These are phyloP conservation scores for Lentinula guzmanii DNA, from an alignment of 768 basidiomycete genomes.

Conservation along the genomic window DNA sequence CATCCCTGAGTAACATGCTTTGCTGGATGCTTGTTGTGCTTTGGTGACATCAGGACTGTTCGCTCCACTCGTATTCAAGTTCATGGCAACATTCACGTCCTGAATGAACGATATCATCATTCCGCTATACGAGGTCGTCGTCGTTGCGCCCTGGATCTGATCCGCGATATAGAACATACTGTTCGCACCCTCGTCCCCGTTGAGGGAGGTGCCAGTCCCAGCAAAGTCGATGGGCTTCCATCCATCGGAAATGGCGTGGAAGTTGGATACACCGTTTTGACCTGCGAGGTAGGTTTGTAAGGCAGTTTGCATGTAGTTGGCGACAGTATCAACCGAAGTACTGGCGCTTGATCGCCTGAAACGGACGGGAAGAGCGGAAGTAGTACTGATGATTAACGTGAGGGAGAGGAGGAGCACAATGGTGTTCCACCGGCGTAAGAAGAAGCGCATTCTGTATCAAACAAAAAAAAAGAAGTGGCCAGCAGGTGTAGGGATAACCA, in stretches of 20 bases:
- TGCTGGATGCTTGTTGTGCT: not conserved
- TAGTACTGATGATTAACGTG: not conserved
- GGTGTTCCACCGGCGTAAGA: not conserved
- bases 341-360: too few relatives aligned
- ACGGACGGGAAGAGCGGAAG: not conserved
- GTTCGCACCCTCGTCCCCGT: not conserved
- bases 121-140: not conserved
- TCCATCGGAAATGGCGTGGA: not conserved
- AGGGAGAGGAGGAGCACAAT: not conserved
- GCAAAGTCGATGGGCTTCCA: constrained; percentile 2
- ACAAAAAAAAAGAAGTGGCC: not conserved
- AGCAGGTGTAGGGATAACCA: not conserved
- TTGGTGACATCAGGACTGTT: not conserved
- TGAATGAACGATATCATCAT: not conserved
- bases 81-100: not conserved
- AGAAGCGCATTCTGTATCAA: not conserved
- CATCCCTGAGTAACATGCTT: not conserved
- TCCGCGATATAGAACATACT: not conserved
- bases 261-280: not conserved
- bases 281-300: not conserved
- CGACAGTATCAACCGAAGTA: not conserved
- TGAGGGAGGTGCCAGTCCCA: not conserved
- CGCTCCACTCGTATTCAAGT: not conserved
- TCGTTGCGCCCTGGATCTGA: not conserved
- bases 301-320: constrained; percentile 1